Evolutionary conservation across 352 stramenopile species (phyloP).

Genomic region (Phytophthora kernoviae): DNA sequence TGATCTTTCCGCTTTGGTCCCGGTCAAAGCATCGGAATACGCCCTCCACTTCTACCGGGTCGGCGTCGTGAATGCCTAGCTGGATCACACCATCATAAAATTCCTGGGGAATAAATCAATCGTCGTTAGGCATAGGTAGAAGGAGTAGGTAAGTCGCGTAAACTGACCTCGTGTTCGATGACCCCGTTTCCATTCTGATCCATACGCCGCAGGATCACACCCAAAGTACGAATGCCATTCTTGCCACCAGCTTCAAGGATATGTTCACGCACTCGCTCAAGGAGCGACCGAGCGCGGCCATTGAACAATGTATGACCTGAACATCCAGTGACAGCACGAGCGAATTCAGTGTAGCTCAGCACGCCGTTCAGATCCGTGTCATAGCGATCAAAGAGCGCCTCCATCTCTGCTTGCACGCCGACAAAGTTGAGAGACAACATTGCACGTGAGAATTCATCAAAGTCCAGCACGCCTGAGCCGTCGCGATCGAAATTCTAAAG

Average conservation of each 20-base stretch:
- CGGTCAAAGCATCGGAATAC: slow-evolving; percentile 83
- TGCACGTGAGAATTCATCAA: slow-evolving; percentile 88
- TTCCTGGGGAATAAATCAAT: slow-evolving; percentile 33
- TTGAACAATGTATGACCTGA: slow-evolving; percentile 12
- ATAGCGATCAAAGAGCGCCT: slow-evolving; percentile 90
- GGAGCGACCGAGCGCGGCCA: slow-evolving; percentile 32
- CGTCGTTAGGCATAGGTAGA: neutral
- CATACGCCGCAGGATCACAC: slow-evolving; percentile 73
- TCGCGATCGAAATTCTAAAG: slow-evolving; percentile 83
- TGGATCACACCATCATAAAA: slow-evolving; percentile 61
- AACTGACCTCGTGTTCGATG: slow-evolving; percentile 62
- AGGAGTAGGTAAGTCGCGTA: neutral
- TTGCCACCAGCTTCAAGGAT: slow-evolving; percentile 70
- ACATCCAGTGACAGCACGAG: slow-evolving; percentile 48
- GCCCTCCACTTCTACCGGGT: slow-evolving; percentile 49
- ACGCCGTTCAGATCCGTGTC: slow-evolving; percentile 82
- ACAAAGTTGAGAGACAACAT: slow-evolving; percentile 91
- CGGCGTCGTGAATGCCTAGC: slow-evolving; percentile 43
- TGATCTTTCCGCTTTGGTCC: slow-evolving; percentile 84
- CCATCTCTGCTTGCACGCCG: slow-evolving; percentile 82
- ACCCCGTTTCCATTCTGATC: slow-evolving; percentile 80
- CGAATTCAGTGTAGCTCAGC: slow-evolving; percentile 82
- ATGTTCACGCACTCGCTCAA: slow-evolving; percentile 49
- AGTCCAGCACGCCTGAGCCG: slow-evolving; percentile 74
- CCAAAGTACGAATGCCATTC: slow-evolving; percentile 76